These are phyloP conservation scores for Amylostereum chailletii DNA, from an alignment of 1,284 basidiomycete genomes.

Conservation along the genomic window DNA sequence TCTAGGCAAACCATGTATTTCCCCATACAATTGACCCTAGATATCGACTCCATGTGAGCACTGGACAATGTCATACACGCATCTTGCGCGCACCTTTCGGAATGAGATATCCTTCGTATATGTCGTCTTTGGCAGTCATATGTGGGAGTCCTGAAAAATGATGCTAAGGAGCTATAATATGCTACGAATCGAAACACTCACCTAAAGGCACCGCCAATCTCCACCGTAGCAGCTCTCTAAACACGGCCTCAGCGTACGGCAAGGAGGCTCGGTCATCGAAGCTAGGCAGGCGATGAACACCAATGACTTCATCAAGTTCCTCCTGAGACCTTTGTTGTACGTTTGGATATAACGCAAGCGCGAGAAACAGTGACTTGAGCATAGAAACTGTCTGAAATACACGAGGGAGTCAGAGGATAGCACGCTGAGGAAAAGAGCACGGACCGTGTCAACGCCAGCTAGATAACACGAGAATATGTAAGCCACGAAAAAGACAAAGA, in stretches of 20 bases:
- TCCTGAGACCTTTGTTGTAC: conserved; percentile 16
- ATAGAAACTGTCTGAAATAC: too few species aligned
- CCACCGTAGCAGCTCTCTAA: conserved; percentile 18
- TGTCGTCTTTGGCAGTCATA: conserved; percentile 11
- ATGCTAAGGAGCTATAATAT: neutral
- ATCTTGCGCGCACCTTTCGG: conserved; percentile 10
- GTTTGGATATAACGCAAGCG: too few species aligned
- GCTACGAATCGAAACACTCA: neutral
- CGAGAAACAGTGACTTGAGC: too few species aligned
- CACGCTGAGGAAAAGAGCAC: too few species aligned
- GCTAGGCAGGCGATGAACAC: conserved; percentile 16
- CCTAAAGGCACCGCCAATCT: conserved; percentile 6
- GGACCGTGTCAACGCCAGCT: too few species aligned
- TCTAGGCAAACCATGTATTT: conserved; percentile 3
- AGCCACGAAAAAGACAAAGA: too few species aligned
- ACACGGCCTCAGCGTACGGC: conserved; percentile 18
- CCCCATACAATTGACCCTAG: conserved; percentile 1
- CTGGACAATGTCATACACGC: conserved; percentile 1
- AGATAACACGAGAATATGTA: too few species aligned
- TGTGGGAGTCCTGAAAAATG: conserved; percentile 3
- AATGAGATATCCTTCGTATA: conserved; percentile 12
- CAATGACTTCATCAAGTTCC: conserved; percentile 18
- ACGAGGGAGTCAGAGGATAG: too few species aligned
- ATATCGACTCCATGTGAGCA: neutral
- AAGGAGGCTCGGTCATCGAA: conserved; percentile 14